These are phyloP conservation scores for Pestalotiopsis sp. DNA, from an alignment of 2,329 filamentous ascomycete genomes.

Conservation along the genomic window DNA sequence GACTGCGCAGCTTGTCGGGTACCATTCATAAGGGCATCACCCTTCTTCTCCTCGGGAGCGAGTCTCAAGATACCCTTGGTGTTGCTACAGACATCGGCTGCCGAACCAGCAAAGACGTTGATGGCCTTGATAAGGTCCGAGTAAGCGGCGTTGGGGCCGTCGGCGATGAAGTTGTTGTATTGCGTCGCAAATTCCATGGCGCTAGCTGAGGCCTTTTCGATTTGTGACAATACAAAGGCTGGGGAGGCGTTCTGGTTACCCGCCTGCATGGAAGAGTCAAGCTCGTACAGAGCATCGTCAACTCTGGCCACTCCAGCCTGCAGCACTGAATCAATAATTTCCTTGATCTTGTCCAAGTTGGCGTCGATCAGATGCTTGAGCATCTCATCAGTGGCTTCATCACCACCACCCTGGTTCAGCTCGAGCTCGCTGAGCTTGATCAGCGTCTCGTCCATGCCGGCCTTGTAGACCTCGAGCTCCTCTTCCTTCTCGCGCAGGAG, in stretches of 20 bases:
- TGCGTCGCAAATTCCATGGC: conserved; percentile 97
- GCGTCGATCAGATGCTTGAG: conserved; percentile 86
- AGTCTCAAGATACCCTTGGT: conserved; percentile 93
- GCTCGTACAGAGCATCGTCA: conserved; percentile 93
- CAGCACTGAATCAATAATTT: conserved; percentile 94
- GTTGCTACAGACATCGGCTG: conserved; percentile 93
- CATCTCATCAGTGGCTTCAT: conserved; percentile 82
- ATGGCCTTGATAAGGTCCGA: conserved; percentile 91
- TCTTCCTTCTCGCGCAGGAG: conserved; percentile 92
- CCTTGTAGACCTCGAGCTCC: conserved; percentile 96
- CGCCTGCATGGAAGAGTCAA: conserved; percentile 97
- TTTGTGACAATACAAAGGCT: conserved; percentile 91
- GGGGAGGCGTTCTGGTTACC: conserved; percentile 98
- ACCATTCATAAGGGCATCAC: conserved; percentile 78
- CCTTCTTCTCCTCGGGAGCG: conserved; percentile 93
- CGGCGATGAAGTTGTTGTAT: conserved; percentile 98
- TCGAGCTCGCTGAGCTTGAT: conserved; percentile 89
- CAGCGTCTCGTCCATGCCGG: conserved; percentile 94
- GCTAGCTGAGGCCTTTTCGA: conserved; percentile 92
- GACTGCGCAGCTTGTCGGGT: conserved; percentile 82
- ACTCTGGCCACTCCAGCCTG: conserved; percentile 91
- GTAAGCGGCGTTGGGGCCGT: conserved; percentile 88
- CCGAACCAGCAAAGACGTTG: conserved; percentile 84
- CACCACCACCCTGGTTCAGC: conserved; percentile 71
- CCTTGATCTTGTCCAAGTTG: conserved; percentile 90